Percentiles rank a stretch among this genome's conserved stretches.
These are phyloP conservation scores for Zygoascus sp. DNA, from an alignment of 1,139 yeast species.

Conservation along the genomic window DNA sequence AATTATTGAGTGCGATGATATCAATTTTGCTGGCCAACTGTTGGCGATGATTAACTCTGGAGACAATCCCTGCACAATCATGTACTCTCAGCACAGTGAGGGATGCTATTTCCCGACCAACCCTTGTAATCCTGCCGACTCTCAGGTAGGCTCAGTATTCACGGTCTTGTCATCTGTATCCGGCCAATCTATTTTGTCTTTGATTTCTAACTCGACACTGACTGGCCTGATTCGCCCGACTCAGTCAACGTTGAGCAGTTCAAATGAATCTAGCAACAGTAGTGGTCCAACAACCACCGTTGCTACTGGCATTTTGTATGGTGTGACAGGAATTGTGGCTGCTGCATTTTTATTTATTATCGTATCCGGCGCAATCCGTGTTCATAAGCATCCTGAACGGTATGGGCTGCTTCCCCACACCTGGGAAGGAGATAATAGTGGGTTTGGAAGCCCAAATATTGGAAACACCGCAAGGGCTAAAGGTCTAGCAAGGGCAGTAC, in stretches of 20 bases:
- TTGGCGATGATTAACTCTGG: slow-evolving; percentile 23
- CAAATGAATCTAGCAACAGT: slow-evolving; percentile 4
- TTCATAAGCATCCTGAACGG: slow-evolving; percentile 37
- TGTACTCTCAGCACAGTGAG: slow-evolving; percentile 27
- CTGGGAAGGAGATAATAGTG: slow-evolving; percentile 16
- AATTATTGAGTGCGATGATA: slow-evolving; percentile 31
- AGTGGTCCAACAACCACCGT: slow-evolving; percentile 22
- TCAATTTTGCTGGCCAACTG: slow-evolving; percentile 23
- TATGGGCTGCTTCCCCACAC: slow-evolving; percentile 28
- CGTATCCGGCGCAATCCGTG: slow-evolving; percentile 34
- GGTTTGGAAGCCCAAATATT: slow-evolving; percentile 19
- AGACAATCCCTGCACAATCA: slow-evolving; percentile 31
- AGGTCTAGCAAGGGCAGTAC: slow-evolving; percentile 37
- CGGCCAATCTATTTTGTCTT: slow-evolving; percentile 24
- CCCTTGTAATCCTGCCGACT: slow-evolving; percentile 22
- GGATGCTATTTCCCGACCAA: slow-evolving; percentile 28
- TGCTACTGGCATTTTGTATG: slow-evolving; percentile 34
- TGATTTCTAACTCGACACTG: slow-evolving; percentile 23
- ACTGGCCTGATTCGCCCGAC: slow-evolving; percentile 21
- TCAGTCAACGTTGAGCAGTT: slow-evolving; percentile 11
- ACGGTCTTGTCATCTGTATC: slow-evolving; percentile 27
- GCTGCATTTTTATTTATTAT: slow-evolving; percentile 32
- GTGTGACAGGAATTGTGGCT: slow-evolving; percentile 32
- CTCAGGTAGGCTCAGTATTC: slow-evolving; percentile 32
- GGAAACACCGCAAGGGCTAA: slow-evolving; percentile 25